These are phyloP conservation scores for Spergularia azorica DNA, from an alignment of 179 eudicot genomes.

Conservation along the genomic window DNA sequence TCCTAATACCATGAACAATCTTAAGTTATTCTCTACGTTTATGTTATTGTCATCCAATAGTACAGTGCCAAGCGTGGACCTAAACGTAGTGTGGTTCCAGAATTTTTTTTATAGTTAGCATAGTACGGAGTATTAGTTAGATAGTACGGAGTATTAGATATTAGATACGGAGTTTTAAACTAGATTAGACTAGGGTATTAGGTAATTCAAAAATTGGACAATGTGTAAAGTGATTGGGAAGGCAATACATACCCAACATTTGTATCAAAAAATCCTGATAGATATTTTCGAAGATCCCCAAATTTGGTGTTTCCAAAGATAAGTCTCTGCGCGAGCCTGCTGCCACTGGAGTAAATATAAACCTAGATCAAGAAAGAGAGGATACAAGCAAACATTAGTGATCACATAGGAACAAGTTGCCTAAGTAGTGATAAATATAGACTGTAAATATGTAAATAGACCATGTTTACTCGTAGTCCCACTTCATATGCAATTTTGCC, in stretches of 20 bases:
- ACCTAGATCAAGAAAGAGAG: slow-evolving; percentile 45
- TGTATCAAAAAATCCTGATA: slow-evolving; percentile 87
- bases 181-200: too few relatives aligned
- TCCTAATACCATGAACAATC: too few relatives aligned
- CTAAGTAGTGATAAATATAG: background rate
- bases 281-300: slow-evolving; percentile 83
- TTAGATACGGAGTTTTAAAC: too few relatives aligned
- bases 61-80: too few relatives aligned
- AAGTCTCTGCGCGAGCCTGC: slow-evolving; percentile 93
- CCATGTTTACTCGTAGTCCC: background rate
- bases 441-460: background rate
- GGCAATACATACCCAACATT: slow-evolving; percentile 61
- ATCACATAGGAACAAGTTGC: background rate
- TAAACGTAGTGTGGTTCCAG: too few relatives aligned
- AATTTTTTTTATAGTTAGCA: too few relatives aligned
- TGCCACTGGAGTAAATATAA: slow-evolving; percentile 95
- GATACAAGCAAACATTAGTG: background rate
- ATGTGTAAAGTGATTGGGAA: background rate
- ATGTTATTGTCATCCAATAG: too few relatives aligned
- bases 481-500: background rate
- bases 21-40: too few relatives aligned
- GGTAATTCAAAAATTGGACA: background rate
- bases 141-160: too few relatives aligned
- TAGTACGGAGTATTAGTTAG: too few relatives aligned
- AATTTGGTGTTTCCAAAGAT: slow-evolving; percentile 77